These are phyloP conservation scores for Irpex sp. DNA, from an alignment of 1,284 basidiomycete genomes.

Conservation along the genomic window DNA sequence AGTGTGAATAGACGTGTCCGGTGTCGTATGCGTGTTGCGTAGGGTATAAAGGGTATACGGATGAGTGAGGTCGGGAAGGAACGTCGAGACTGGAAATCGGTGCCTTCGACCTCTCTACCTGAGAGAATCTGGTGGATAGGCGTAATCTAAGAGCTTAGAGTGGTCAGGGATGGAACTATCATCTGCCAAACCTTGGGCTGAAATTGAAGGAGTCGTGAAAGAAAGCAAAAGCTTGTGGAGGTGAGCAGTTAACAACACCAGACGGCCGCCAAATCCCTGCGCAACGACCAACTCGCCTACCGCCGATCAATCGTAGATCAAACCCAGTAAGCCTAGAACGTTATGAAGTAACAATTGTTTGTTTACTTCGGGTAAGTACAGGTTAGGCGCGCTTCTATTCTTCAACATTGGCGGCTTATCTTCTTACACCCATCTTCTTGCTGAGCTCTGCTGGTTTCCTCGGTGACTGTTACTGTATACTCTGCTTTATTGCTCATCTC, in stretches of 20 bases:
- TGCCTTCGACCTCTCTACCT: not conserved
- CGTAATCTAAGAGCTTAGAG: not conserved
- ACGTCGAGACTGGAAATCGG: not conserved
- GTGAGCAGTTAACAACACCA: not conserved
- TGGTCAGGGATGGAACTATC: not conserved
- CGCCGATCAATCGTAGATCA: not conserved
- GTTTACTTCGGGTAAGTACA: not conserved
- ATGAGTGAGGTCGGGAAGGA: slow-evolving; percentile 2
- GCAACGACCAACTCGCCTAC: not conserved
- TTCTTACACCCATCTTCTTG: not conserved
- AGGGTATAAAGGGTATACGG: slow-evolving; percentile 9
- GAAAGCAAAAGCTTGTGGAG: not conserved
- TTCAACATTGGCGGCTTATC: not conserved
- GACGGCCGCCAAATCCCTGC: not conserved
- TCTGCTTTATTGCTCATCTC: not conserved
- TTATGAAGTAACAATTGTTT: not conserved
- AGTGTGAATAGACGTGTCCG: not conserved
- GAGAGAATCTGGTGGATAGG: not conserved
- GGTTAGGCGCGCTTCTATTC: not conserved
- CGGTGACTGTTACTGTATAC: not conserved
- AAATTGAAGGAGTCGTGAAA: not conserved
- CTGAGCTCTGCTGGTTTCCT: not conserved
- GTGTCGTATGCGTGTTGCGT: not conserved
- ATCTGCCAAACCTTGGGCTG: not conserved
- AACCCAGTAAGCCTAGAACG: not conserved